Conservation (phyloP, 257 asterid genomes). For the Dorcoceras hygrometricum region DNA sequence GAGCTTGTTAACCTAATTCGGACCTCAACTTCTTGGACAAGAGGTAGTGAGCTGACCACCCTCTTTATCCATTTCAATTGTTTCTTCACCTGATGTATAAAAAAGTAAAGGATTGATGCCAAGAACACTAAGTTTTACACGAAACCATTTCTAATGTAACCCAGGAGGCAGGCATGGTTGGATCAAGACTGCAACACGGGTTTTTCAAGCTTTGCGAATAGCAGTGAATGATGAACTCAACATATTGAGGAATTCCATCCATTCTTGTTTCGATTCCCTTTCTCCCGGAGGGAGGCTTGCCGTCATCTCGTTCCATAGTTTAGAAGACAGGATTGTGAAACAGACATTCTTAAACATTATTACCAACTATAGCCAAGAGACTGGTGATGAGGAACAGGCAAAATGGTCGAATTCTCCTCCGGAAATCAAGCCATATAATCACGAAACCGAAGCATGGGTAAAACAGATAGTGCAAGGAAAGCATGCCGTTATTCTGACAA, state of each 20-base stretch:
- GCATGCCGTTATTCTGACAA: conserved; percentile 62
- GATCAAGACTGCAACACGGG: conserved; percentile 95
- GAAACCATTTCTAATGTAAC: conserved; percentile 4
- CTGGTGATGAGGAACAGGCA: conserved; percentile 25
- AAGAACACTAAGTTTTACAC: neutral
- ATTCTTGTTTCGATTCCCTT: conserved; percentile 57
- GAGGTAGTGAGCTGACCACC: conserved; percentile 46
- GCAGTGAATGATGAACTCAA: conserved; percentile 94
- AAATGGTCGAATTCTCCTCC: conserved; percentile 1
- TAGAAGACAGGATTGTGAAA: conserved; percentile 95
- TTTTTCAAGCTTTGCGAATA: conserved; percentile 88
- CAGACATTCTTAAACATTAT: conserved; percentile 76
- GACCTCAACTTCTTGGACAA: conserved; percentile 59
- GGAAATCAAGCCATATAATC: conserved; percentile 12
- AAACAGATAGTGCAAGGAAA: conserved; percentile 62
- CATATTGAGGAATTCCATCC: conserved; percentile 66
- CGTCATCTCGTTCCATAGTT: conserved; percentile 83
- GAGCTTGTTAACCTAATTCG: conserved; percentile 77
- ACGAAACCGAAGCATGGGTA: conserved; percentile 67
- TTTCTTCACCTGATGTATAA: neutral
- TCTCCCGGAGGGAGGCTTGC: conserved; percentile 91
- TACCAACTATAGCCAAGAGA: conserved; percentile 35
- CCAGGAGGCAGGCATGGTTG: conserved; percentile 97
- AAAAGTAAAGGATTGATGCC: neutral
- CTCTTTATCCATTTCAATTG: neutral